A percentile compares a stretch with the other conserved stretches of the same genome.
Evolutionary conservation across 192 early-diverging fungal genomes (phyloP).

Genomic region (Fimicolochytrium jonesii): DNA sequence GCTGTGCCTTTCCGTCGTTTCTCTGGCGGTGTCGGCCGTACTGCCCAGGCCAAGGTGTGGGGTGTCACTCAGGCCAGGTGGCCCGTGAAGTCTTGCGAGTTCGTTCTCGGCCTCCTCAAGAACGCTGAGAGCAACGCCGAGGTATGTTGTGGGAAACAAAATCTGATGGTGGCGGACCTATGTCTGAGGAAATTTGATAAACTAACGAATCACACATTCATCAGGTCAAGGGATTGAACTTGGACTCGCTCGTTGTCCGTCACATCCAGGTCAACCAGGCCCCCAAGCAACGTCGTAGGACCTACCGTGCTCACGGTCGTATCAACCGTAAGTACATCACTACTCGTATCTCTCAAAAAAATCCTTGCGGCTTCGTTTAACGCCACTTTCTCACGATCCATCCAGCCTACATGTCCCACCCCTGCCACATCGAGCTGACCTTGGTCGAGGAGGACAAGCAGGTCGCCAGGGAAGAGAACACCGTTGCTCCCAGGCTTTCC

Average conservation of each 20-base stretch:
- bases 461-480: constrained; percentile 63
- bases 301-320: constrained; percentile 98
- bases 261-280: constrained; percentile 98
- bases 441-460: constrained; percentile 83
- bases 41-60: constrained; percentile 94
- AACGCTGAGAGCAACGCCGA: constrained; percentile 98
- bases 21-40: constrained; percentile 94
- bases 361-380: not conserved
- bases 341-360: too few relatives aligned
- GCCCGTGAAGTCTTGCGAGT: constrained; percentile 96
- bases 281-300: constrained; percentile 93
- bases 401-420: constrained; percentile 87
- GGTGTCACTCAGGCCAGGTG: constrained; percentile 88
- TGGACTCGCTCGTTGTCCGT: constrained; percentile 84
- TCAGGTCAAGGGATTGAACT: constrained; percentile 84
- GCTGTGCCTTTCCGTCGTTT: constrained; percentile 96
- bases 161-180: not conserved
- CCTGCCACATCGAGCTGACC: constrained; percentile 95
- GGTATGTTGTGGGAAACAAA: constrained; percentile 39
- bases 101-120: constrained; percentile 88
- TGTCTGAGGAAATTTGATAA: not conserved
- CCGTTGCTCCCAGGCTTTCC: constrained; percentile 31
- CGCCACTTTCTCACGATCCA: too few relatives aligned
- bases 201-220: not conserved
- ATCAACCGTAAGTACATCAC: constrained; percentile 61